phyloP scores from a whole-genome alignment of 1,284 basidiomycete genomes.

The Ganoderma meredithae region DNA sequence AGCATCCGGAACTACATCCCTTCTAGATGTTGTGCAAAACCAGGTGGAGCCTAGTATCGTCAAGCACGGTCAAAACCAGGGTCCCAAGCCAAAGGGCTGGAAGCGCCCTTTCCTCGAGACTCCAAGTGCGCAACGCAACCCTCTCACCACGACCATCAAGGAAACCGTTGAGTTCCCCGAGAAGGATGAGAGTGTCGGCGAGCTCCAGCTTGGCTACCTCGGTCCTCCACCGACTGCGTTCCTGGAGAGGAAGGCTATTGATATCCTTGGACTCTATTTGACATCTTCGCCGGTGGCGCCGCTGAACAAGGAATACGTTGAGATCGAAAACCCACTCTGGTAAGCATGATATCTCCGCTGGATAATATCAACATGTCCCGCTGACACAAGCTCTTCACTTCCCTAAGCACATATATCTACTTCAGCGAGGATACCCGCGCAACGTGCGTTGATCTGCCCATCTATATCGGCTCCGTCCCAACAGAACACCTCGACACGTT shows the following conservation, averaged over 20 bases:
- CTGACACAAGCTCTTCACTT: background rate
- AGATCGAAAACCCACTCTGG: constrained; percentile 92
- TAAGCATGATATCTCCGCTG: constrained; percentile 41
- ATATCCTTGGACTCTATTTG: constrained; percentile 88
- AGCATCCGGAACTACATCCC: constrained; percentile 69
- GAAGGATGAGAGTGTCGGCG: constrained; percentile 94
- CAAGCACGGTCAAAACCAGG: constrained; percentile 73
- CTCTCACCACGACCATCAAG: constrained; percentile 61
- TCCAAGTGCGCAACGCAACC: constrained; percentile 68
- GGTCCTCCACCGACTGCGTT: constrained; percentile 83
- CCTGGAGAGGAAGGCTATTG: constrained; percentile 84
- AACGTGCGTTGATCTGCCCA: constrained; percentile 75
- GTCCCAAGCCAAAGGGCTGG: constrained; percentile 81
- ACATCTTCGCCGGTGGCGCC: constrained; percentile 91
- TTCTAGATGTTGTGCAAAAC: constrained; percentile 81
- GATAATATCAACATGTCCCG: background rate
- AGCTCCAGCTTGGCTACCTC: constrained; percentile 82
- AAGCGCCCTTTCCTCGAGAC: constrained; percentile 96
- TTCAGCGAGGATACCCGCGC: constrained; percentile 85
- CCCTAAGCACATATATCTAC: constrained; percentile 79
- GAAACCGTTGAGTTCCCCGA: constrained; percentile 95
- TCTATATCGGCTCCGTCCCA: constrained; percentile 89
- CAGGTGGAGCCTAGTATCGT: constrained; percentile 86
- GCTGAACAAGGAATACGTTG: constrained; percentile 92
- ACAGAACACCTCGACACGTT: constrained; percentile 80